Evolutionary conservation across 2,329 filamentous ascomycete species (phyloP).

Genomic region (Colletotrichum sojae): DNA sequence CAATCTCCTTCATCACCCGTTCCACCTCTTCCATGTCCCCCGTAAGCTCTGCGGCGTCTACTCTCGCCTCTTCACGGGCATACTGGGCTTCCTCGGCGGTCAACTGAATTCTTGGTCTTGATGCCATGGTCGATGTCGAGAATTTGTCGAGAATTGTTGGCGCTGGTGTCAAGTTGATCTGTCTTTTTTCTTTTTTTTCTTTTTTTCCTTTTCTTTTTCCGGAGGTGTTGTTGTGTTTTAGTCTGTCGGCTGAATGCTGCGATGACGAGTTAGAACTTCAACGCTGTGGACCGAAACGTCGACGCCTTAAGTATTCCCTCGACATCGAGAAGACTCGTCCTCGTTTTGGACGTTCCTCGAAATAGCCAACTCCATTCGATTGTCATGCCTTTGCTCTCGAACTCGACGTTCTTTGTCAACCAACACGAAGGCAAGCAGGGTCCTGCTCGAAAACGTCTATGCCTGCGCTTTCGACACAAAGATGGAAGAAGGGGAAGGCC

Average conservation of each 20-base stretch:
- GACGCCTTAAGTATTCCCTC: neutral
- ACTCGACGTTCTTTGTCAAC: slow-evolving; percentile 1
- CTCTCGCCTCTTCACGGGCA: no score
- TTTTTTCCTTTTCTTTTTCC: no score
- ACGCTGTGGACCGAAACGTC: neutral
- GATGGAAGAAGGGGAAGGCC: no score
- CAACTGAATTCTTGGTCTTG: neutral
- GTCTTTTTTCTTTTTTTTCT: no score
- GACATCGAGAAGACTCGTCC: slow-evolving; percentile 13
- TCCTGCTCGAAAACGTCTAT: neutral
- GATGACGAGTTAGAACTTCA: no score
- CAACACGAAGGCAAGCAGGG: neutral
- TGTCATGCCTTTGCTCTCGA: neutral
- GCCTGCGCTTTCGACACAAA: neutral
- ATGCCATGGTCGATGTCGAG: neutral
- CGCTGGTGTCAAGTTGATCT: neutral
- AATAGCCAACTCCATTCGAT: neutral
- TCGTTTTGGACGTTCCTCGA: neutral
- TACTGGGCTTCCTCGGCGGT: no score
- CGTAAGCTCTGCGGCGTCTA: no score
- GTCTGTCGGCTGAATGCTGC: no score
- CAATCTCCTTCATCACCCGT: no score
- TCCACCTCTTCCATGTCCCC: no score
- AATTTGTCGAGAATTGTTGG: neutral
- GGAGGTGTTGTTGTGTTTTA: no score